Base-by-base conservation (phyloP, 176 grass and related monocot species). In the Olyra latifolia region DNA sequence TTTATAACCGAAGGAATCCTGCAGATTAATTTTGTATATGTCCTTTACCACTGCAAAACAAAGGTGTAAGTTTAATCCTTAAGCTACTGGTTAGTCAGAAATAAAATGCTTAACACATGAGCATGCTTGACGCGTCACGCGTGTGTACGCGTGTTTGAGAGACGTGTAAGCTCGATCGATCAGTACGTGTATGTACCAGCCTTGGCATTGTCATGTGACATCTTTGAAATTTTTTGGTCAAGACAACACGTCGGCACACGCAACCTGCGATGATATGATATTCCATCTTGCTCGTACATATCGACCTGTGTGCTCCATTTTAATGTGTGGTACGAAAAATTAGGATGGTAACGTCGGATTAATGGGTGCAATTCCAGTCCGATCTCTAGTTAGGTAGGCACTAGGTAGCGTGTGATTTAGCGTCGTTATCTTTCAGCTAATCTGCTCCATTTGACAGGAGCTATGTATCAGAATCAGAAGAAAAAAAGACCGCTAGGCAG, bases 161-260 rank as follows among this genome's bases (percentile, higher is more conserved):
- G 22, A 55, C 75, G 43, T 88, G 80, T 74, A 48, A 28, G 50
- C 43, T 0, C 7, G 17, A 46, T 54, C 4, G 30, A 40, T 25
- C 24, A 9, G 57, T 12, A n/a, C 15, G 17, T 15, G 22, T 4
- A 78, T 20, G 42, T n/a, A 71, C 58, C 47, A 55, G 23, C 15
- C 76, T 4, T 76, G 53, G 24, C 19, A 66, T 42, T 40, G 52
- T 3, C 50, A 19, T 47, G 49, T 27, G 44, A 3, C 44, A 58
- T 11, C 9, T n/a, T 49, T 68, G 22, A 49, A 23, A 25, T 10
- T 11, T 17, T 62, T 25, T 9, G 40, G 47, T 45, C 10, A 87
- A 47, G 16, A 35, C 8, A 43, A 22, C 71, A 71, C 58, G 69
- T 78, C 72, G 50, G 82, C 62, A 76, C 71, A 46, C 22, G 58